Evolutionary conservation across 345 rosid genomes (phyloP).

Genomic region (Populus ilicifolia): DNA sequence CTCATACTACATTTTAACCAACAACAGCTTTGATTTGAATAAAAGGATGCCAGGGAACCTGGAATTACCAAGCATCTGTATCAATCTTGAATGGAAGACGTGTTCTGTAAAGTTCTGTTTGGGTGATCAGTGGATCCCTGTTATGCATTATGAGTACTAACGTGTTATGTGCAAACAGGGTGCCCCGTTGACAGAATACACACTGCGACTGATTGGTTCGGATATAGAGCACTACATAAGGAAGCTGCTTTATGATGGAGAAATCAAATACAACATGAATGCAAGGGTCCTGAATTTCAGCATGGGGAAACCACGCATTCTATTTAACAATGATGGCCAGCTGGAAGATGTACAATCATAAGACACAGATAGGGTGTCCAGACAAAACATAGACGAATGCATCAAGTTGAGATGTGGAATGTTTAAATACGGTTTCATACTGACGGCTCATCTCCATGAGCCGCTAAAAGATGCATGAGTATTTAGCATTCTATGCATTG

Average conservation of each 20-base stretch:
- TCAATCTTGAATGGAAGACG: neutral
- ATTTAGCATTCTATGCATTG: neutral
- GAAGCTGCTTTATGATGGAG: conserved; percentile 76
- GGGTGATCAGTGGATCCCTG: neutral
- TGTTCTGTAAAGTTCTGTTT: neutral
- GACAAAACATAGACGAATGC: neutral
- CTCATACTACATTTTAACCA: neutral
- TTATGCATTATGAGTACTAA: neutral
- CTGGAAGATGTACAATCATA: conserved; percentile 12
- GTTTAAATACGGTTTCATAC: neutral
- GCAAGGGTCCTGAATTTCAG: conserved; percentile 71
- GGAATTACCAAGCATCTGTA: neutral
- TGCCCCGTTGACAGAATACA: conserved; percentile 87
- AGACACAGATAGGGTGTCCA: neutral
- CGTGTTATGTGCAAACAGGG: conserved; percentile 45
- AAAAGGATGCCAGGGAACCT: neutral
- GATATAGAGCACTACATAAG: conserved; percentile 90
- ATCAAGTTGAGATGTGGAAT: neutral
- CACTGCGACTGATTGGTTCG: conserved; percentile 79
- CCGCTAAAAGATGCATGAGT: neutral
- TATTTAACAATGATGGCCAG: conserved; percentile 8
- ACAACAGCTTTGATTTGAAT: too few relatives aligned
- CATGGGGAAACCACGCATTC: conserved; percentile 34
- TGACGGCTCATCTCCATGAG: neutral
- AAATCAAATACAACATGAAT: conserved; percentile 63